These are phyloP conservation scores for Pseudocercospora cruenta DNA, from an alignment of 2,329 filamentous ascomycete genomes.

Conservation along the genomic window DNA sequence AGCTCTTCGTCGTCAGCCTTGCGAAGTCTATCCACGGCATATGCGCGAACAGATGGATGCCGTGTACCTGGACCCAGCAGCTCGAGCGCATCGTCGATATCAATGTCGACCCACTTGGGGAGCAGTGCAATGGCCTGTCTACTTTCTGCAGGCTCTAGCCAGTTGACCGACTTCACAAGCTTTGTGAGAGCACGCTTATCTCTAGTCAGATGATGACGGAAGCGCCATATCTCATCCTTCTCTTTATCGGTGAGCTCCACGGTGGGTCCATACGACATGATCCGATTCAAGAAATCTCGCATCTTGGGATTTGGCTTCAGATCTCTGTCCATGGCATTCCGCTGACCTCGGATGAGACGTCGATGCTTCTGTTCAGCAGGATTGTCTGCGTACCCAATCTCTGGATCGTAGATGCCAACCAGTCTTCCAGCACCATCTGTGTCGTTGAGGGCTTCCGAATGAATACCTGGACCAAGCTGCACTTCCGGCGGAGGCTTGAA, in stretches of 20 bases:
- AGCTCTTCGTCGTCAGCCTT: slow-evolving; percentile 94
- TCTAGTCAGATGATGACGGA: slow-evolving; percentile 88
- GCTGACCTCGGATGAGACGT: slow-evolving; percentile 84
- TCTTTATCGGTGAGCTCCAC: slow-evolving; percentile 86
- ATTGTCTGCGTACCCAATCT: slow-evolving; percentile 86
- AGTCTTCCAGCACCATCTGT: slow-evolving; percentile 64
- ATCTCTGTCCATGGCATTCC: slow-evolving; percentile 91
- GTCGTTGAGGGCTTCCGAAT: slow-evolving; percentile 60
- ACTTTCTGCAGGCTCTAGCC: slow-evolving; percentile 82
- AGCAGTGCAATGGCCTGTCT: slow-evolving; percentile 88
- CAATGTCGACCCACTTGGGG: slow-evolving; percentile 92
- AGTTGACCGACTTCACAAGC: slow-evolving; percentile 96
- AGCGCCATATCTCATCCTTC: slow-evolving; percentile 96
- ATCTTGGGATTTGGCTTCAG: slow-evolving; percentile 95
- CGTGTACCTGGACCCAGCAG: slow-evolving; percentile 90
- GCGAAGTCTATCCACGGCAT: slow-evolving; percentile 86
- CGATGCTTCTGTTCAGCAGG: slow-evolving; percentile 95
- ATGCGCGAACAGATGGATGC: slow-evolving; percentile 83
- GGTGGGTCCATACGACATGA: slow-evolving; percentile 90
- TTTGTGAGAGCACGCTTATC: slow-evolving; percentile 90
- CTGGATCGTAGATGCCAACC: slow-evolving; percentile 88
- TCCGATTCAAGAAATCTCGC: slow-evolving; percentile 85
- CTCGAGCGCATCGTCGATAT: slow-evolving; percentile 94
- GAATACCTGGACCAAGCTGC: slow-evolving; percentile 86
- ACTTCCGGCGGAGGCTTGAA: slow-evolving; percentile 84